Conservation (phyloP, 2,329 filamentous ascomycete genomes). For the Sclerotiophoma versabilis region DNA sequence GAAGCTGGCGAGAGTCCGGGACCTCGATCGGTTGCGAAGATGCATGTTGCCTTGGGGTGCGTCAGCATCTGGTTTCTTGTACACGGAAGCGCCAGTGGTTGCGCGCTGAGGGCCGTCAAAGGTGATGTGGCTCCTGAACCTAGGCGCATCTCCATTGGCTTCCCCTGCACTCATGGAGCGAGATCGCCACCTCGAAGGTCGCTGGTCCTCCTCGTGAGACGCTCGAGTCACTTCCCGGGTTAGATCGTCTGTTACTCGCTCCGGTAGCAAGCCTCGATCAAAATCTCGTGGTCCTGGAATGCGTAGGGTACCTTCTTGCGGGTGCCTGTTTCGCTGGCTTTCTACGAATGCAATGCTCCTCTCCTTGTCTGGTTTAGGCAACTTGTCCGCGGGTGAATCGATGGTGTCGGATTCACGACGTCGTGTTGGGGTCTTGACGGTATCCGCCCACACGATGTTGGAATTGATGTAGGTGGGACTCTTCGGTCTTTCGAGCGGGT, state of each 20-base stretch:
- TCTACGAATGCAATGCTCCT: constrained; percentile 90
- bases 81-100: constrained; percentile 42
- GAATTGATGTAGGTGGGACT: constrained; percentile 22
- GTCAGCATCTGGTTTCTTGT: constrained; percentile 23
- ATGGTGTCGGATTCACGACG: constrained; percentile 69
- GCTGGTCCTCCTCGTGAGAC: constrained; percentile 34
- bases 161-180: constrained; percentile 38
- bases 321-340: constrained; percentile 79
- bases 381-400: constrained; percentile 63
- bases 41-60: constrained; percentile 27
- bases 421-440: constrained; percentile 42
- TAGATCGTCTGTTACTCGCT: constrained; percentile 58
- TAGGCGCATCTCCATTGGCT: constrained; percentile 50
- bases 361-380: constrained; percentile 67
- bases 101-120: constrained; percentile 67
- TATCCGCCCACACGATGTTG: constrained; percentile 34
- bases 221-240: constrained; percentile 25
- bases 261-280: constrained; percentile 79
- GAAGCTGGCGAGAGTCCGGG: constrained; percentile 66
- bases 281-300: constrained; percentile 93
- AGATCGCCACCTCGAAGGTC: constrained; percentile 26
- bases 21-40: constrained; percentile 41
- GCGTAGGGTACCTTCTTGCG: constrained; percentile 75
- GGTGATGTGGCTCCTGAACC: constrained; percentile 64
- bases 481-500: constrained; percentile 26